phyloP scores from a whole-genome alignment of 805 yeast species.

The Candida easanensis region DNA sequence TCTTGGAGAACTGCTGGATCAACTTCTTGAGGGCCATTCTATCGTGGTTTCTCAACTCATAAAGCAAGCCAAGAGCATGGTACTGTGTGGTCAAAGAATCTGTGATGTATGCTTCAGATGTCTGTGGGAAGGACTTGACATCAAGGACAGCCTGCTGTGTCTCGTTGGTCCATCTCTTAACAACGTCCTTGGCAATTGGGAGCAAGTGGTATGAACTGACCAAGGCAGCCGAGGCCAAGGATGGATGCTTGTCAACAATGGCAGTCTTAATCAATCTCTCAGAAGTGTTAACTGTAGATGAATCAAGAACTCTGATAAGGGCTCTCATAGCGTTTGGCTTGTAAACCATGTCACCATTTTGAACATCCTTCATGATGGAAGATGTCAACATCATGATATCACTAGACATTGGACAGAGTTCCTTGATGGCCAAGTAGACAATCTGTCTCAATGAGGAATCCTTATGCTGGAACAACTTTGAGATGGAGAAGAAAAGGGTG shows the following conservation, averaged over 20 bases:
- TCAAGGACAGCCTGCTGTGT: conserved; percentile 85
- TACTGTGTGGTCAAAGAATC: conserved; percentile 87
- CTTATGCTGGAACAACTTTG: conserved; percentile 91
- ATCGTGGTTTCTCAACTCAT: conserved; percentile 85
- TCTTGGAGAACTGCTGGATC: conserved; percentile 69
- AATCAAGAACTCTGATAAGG: conserved; percentile 84
- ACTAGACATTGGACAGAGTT: conserved; percentile 76
- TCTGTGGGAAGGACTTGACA: conserved; percentile 38
- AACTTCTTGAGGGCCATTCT: conserved; percentile 90
- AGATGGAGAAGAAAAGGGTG: conserved; percentile 85
- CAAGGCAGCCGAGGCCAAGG: conserved; percentile 90
- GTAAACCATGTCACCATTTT: conserved; percentile 78
- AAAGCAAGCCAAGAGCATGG: conserved; percentile 90
- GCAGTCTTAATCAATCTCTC: conserved; percentile 92
- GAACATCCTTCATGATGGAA: conserved; percentile 96
- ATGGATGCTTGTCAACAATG: conserved; percentile 85
- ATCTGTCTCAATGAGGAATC: conserved; percentile 85
- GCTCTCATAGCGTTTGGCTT: conserved; percentile 96
- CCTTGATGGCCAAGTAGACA: conserved; percentile 92
- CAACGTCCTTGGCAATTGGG: conserved; percentile 88
- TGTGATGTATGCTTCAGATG: conserved; percentile 48
- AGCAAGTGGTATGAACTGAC: conserved; percentile 86
- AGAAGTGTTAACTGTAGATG: conserved; percentile 85
- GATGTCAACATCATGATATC: conserved; percentile 97
- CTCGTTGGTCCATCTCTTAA: conserved; percentile 91